Base-by-base conservation (phyloP, 306 rosid genomes). In the Casuarina glauca region DNA sequence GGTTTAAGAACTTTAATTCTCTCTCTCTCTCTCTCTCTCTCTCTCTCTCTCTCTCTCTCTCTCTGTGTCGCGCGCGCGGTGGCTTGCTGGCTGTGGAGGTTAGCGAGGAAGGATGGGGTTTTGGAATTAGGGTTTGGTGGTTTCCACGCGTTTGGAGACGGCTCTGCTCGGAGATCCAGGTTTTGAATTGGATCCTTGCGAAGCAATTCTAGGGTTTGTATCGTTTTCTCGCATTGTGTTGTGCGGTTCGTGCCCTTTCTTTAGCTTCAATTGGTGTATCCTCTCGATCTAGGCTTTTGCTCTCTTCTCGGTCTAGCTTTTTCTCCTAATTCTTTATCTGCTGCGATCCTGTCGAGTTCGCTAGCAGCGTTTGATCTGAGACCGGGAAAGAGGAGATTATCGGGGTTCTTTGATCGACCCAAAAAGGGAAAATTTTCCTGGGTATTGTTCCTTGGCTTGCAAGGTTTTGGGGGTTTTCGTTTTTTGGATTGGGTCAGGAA, bases 261-360 rank as follows among this genome's bases (percentile, higher is more conserved):
- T 74, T 87, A 69, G 79, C 86, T 84, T 81, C 75, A 36, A 32
- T 81, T 82, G 75, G 74, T 54, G 58, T 15, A 62, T 76, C 36
- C 67, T 72, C 77, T 76, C 79, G 86, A 86, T 91, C 94, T 82
- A 84, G 91, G 82, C 84, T 90, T 88, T 84, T 87, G 80, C 83
- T 76, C 82, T 70, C 80, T 50, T 69, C 51, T 76, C 61, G 54
- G 76, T 71, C 74, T 55, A 64, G 69, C 67, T 19, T 76, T 63
- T 58, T 45, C 69, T 55, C 32, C 20, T 26, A 71, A 81, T 69
- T 58, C 42, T 55, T 69, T 52, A 76, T 80, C 58, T 68, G 69
- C 50, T 60, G 53, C 74, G 55, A 5, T 53, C 74, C 72, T 51
- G 42, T 74, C 48, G 2, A 69, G 72, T 66, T 75, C 69, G 79